These are phyloP conservation scores for Lavandula angustifolia DNA, from an alignment of 257 asterid species.

Conservation along the genomic window DNA sequence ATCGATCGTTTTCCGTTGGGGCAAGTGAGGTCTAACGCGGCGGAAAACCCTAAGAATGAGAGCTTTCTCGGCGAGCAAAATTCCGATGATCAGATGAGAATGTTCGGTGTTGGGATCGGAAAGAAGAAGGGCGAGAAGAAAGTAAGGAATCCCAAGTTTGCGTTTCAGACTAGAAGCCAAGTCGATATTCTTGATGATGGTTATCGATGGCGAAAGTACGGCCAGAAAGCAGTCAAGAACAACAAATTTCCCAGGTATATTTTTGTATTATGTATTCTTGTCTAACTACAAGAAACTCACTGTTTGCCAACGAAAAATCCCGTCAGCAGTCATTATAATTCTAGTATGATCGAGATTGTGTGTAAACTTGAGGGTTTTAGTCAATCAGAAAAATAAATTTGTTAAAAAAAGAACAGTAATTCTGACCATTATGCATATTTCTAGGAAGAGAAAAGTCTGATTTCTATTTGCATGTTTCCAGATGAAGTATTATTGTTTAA, in stretches of 20 bases:
- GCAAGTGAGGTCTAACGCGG: not conserved
- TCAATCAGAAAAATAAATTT: too few relatives aligned
- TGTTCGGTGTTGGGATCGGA: conserved; percentile 6
- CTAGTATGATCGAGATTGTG: too few relatives aligned
- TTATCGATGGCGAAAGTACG: conserved; percentile 73
- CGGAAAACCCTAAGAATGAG: not conserved
- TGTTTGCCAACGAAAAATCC: too few relatives aligned
- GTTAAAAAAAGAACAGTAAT: too few relatives aligned
- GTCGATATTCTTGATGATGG: conserved; percentile 77
- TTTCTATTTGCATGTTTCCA: too few relatives aligned
- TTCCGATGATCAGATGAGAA: not conserved
- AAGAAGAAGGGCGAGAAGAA: conserved; percentile 46
- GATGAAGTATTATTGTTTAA: too few relatives aligned
- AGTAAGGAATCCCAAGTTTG: conserved; percentile 45
- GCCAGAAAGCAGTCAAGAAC: conserved; percentile 69
- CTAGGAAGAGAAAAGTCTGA: too few relatives aligned
- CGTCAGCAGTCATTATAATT: too few relatives aligned
- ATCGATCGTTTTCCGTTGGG: not conserved
- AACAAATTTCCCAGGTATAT: conserved; percentile 62
- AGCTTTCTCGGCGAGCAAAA: too few relatives aligned
- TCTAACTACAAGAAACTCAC: not conserved
- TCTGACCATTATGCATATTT: too few relatives aligned
- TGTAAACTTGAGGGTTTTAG: too few relatives aligned
- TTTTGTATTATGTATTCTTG: not conserved
- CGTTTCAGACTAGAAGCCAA: conserved; percentile 63